Base-by-base conservation (phyloP, 2,329 filamentous ascomycete genomes). In the Didymella keratinophila region DNA sequence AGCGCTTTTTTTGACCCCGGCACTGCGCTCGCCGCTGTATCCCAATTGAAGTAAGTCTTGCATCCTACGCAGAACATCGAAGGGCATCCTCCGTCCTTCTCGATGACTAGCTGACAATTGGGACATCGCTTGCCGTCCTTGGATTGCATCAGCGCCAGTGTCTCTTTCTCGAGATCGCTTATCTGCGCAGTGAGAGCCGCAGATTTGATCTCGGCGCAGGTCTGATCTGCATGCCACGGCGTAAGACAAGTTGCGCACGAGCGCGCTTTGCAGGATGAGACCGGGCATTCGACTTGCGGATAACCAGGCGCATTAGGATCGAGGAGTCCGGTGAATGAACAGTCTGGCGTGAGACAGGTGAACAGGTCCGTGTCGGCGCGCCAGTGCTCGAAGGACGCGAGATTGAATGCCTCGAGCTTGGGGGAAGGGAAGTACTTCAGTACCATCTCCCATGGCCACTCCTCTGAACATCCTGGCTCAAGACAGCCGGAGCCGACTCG, bases 61-160 rank as follows among this genome's bases (percentile, higher is more conserved):
- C 70, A 74, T 0, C 64, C 66, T 1, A 37, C 20, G 43, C 71
- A 74, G 18, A 46, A 61, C 67, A 72, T 71, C 23, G 56, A 61
- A 30, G 69, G 51, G 34, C 71, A 73, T 0, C 71, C 71, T 1
- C 70, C 70, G 21, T 71, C 69, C 36, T 72, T 72, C 53, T 72
- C 71, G 27, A 74, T 69, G 1, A 73, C 67, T 2, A 74, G 43
- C 14, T 66, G 62, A 54, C 71, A 74, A 28, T 73, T 71, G 1
- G 71, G 70, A 58, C 71, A 74, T 2, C 71, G 61, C 39, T 65
- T 70, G 1, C 65, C 71, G 42, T 71, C 67, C 30, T 63, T 67
- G 3, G 42, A 41, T 48, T 72, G 66, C 65, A 74, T 67, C 0
- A 70, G 18, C 28, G 62, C 32, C 27, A 73, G 60, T 5, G 62